Conservation (phyloP, 805 yeast species). For the Saccharomycopsis sp. region DNA sequence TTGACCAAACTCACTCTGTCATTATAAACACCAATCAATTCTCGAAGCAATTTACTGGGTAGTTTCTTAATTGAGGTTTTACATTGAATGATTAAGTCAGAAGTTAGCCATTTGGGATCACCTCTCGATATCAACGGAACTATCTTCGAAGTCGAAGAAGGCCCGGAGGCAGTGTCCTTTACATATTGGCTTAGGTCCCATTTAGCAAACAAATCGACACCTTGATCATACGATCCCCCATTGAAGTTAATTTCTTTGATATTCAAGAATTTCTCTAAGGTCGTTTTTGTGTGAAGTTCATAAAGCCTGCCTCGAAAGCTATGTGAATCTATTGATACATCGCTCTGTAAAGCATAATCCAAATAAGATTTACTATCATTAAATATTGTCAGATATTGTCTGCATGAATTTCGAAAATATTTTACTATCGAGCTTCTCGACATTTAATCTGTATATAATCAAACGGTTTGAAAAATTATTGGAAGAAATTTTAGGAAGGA, state of each 20-base stretch:
- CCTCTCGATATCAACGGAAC: not conserved
- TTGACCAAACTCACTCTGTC: not conserved
- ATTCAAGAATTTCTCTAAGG: slow-evolving; percentile 6
- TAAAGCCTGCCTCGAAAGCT: slow-evolving; percentile 16
- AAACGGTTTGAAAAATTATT: too few species aligned
- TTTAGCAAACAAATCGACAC: slow-evolving; percentile 17
- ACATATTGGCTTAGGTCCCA: slow-evolving; percentile 18
- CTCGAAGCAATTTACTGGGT: slow-evolving; percentile 14
- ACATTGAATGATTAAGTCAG: slow-evolving; percentile 17
- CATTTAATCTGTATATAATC: too few species aligned
- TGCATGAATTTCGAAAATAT: too few species aligned
- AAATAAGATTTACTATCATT: too few species aligned
- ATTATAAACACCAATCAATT: slow-evolving; percentile 13
- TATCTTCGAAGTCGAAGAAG: not conserved
- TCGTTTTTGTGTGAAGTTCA: slow-evolving; percentile 17
- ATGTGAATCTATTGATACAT: slow-evolving; percentile 8
- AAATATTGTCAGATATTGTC: too few species aligned
- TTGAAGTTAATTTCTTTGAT: slow-evolving; percentile 5
- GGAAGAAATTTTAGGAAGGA: too few species aligned
- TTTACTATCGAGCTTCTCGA: too few species aligned
- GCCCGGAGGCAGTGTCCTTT: not conserved
- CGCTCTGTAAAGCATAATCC: slow-evolving; percentile 8
- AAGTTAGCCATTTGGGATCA: not conserved
- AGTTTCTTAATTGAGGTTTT: slow-evolving; percentile 17
- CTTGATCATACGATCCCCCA: slow-evolving; percentile 21